A percentile compares a stretch with the other conserved stretches of the same genome.
These are phyloP conservation scores for Neoboletus brunneissimus DNA, from an alignment of 768 basidiomycete genomes.

Conservation along the genomic window DNA sequence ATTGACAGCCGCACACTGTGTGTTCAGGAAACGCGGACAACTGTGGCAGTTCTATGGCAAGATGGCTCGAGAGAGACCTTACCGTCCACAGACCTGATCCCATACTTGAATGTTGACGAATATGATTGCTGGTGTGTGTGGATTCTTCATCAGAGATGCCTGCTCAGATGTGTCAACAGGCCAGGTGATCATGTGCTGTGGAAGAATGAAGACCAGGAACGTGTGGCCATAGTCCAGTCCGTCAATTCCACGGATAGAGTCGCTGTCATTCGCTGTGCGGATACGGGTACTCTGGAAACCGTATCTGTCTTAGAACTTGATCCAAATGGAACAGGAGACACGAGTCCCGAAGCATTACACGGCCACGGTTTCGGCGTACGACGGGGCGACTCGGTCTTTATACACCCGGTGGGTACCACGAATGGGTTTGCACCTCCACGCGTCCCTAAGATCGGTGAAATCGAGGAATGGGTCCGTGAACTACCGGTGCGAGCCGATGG, in stretches of 20 bases:
- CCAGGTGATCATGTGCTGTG: slow-evolving; percentile 89
- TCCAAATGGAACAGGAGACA: slow-evolving; percentile 68
- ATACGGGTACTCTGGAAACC: slow-evolving; percentile 53
- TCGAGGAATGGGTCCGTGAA: slow-evolving; percentile 78
- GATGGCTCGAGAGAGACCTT: slow-evolving; percentile 67
- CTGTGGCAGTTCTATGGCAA: slow-evolving; percentile 81
- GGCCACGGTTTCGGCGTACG: slow-evolving; percentile 74
- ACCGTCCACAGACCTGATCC: slow-evolving; percentile 64
- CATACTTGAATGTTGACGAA: slow-evolving; percentile 86
- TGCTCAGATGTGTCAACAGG: slow-evolving; percentile 42
- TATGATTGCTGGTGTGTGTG: slow-evolving; percentile 79
- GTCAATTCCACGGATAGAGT: slow-evolving; percentile 73
- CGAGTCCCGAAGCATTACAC: slow-evolving; percentile 40
- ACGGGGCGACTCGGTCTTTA: slow-evolving; percentile 80
- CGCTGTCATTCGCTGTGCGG: slow-evolving; percentile 59
- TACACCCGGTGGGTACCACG: slow-evolving; percentile 64
- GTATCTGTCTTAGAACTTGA: slow-evolving; percentile 88
- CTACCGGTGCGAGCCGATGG: slow-evolving; percentile 45
- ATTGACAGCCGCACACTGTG: slow-evolving; percentile 56
- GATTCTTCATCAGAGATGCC: not conserved
- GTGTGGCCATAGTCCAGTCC: slow-evolving; percentile 72
- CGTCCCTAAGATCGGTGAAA: slow-evolving; percentile 82
- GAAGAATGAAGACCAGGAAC: slow-evolving; percentile 67
- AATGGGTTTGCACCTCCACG: slow-evolving; percentile 69
- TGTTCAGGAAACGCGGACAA: slow-evolving; percentile 71